Evolutionary conservation across 257 asterid species (phyloP).

Genomic region (Solanum gracilifrons): DNA sequence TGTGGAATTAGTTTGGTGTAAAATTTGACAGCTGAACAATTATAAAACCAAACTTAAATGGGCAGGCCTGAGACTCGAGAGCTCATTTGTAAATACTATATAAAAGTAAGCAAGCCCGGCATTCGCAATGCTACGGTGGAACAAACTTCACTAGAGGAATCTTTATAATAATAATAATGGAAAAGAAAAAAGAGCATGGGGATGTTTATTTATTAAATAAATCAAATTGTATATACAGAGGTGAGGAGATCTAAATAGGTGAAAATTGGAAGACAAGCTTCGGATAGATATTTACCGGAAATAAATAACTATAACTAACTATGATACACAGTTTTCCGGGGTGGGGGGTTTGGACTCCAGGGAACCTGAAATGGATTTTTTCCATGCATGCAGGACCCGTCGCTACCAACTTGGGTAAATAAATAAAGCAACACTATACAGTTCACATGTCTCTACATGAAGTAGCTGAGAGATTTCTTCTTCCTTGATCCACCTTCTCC

Average conservation of each 20-base stretch:
- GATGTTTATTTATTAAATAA: not conserved
- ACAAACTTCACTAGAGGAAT: not conserved
- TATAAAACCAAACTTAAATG: not conserved
- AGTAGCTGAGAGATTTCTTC: constrained; percentile 40
- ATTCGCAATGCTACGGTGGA: not conserved
- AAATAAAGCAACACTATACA: constrained; percentile 5
- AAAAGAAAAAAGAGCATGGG: not conserved
- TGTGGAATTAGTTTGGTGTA: not conserved
- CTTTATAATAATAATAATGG: not conserved
- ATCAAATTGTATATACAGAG: not conserved
- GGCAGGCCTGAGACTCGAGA: not conserved
- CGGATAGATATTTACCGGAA: not conserved
- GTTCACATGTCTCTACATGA: constrained; percentile 25
- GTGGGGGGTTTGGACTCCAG: not conserved
- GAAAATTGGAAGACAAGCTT: not conserved
- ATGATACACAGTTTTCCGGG: not conserved
- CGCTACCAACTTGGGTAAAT: not conserved
- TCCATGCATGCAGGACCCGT: not conserved
- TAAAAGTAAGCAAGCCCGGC: not conserved
- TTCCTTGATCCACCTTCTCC: constrained; percentile 49
- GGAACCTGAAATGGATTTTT: constrained; percentile 3
- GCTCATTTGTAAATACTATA: not conserved
- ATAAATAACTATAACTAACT: not conserved
- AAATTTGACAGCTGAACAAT: not conserved
- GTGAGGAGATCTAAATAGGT: not conserved